A percentile compares a stretch with the other conserved stretches of the same genome.
Conservation (phyloP, 1,139 yeast species). For the Sugiyamaella sp. region DNA sequence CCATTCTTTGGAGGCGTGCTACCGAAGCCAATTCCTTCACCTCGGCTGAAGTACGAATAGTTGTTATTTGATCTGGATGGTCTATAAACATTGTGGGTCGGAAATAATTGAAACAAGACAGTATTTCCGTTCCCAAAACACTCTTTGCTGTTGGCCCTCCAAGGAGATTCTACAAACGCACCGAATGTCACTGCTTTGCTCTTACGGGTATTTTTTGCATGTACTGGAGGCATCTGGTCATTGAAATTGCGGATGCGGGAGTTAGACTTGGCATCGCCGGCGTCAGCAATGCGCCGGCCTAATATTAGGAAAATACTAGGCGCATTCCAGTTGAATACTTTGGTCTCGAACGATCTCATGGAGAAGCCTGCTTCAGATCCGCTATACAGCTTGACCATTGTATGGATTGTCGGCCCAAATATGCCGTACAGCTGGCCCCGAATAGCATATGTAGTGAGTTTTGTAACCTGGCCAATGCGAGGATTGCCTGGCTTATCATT, state of each 20-base stretch:
- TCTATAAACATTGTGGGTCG: constrained; percentile 60
- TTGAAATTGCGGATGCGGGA: constrained; percentile 30
- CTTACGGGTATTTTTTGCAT: constrained; percentile 27
- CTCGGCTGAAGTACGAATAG: constrained; percentile 42
- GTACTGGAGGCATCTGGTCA: constrained; percentile 33
- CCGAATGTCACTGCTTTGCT: constrained; percentile 56
- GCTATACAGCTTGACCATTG: constrained; percentile 58
- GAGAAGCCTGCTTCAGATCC: constrained; percentile 85
- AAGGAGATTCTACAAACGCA: constrained; percentile 65
- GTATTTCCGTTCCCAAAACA: constrained; percentile 62
- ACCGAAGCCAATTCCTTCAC: constrained; percentile 28
- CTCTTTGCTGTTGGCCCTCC: constrained; percentile 73
- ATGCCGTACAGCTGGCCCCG: constrained; percentile 43
- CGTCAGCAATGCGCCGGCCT: constrained; percentile 46
- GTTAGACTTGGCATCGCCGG: constrained; percentile 13
- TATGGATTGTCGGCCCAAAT: constrained; percentile 13
- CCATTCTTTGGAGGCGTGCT: constrained; percentile 46
- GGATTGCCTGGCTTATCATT: not conserved
- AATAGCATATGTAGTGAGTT: constrained; percentile 31
- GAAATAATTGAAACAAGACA: constrained; percentile 63
- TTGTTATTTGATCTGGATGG: constrained; percentile 38
- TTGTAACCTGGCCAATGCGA: constrained; percentile 14
- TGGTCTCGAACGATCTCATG: constrained; percentile 80
- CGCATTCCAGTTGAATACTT: constrained; percentile 87
- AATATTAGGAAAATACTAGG: constrained; percentile 73